Conservation (phyloP, 441 rosid species). For the Populus hybrid region DNA sequence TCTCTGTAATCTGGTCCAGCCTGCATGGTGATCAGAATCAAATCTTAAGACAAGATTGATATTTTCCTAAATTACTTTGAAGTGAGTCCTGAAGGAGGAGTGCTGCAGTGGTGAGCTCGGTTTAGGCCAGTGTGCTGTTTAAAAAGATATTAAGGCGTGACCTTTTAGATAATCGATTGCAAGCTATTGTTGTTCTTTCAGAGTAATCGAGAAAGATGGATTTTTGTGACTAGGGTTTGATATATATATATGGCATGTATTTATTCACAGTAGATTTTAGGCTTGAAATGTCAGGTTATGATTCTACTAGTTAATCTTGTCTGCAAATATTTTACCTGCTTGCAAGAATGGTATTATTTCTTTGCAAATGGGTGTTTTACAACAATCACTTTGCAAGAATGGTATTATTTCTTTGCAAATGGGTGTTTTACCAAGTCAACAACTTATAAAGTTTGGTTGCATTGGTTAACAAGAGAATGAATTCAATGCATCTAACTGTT, state of each 20-base stretch:
- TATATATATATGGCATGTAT: neutral
- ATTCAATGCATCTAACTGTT: constrained; percentile 1
- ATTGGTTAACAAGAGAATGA: constrained; percentile 1
- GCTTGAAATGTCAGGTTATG: neutral
- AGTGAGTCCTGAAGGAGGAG: neutral
- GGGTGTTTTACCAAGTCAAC: neutral
- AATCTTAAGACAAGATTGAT: neutral
- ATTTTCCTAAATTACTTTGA: neutral
- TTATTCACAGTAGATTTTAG: neutral
- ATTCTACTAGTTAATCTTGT: constrained; percentile 2
- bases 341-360: neutral
- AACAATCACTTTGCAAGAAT: neutral
- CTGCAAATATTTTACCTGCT: neutral
- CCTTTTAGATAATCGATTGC: neutral
- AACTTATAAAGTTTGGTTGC: neutral
- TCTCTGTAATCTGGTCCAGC: neutral
- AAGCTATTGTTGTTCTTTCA: neutral
- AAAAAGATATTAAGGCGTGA: neutral
- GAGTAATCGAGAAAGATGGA: neutral
- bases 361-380: neutral
- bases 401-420: neutral
- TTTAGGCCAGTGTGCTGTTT: neutral
- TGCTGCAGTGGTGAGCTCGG: neutral
- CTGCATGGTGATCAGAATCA: neutral
- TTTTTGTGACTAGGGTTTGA: neutral